Evolutionary conservation across 331 rosid genomes (phyloP).

Genomic region (Saraca asoca): DNA sequence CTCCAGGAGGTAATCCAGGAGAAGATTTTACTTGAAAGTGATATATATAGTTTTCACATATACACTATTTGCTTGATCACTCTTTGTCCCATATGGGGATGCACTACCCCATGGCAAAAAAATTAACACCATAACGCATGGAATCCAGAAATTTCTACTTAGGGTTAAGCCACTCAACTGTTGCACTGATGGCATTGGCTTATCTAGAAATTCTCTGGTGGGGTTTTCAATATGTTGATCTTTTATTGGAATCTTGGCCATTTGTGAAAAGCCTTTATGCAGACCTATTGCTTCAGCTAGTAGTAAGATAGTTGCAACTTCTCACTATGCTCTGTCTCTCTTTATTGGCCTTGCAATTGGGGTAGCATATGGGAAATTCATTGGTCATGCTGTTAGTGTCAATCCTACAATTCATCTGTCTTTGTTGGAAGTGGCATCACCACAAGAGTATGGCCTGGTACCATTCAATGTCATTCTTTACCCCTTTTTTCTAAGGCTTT

Average conservation of each 20-base stretch:
- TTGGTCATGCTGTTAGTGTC: slow-evolving; percentile 62
- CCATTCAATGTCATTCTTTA: slow-evolving; percentile 37
- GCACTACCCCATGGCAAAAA: too few relatives aligned
- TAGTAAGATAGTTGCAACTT: slow-evolving; percentile 84
- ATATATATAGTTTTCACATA: too few relatives aligned
- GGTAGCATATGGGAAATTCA: slow-evolving; percentile 86
- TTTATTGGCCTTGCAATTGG: slow-evolving; percentile 95
- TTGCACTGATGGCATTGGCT: slow-evolving; percentile 79
- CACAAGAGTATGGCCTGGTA: slow-evolving; percentile 98
- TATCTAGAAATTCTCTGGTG: slow-evolving; percentile 91
- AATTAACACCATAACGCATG: too few relatives aligned
- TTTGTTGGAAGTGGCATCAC: slow-evolving; percentile 86
- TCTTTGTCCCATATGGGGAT: too few relatives aligned
- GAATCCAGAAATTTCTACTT: slow-evolving; percentile 69
- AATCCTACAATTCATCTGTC: slow-evolving; percentile 62
- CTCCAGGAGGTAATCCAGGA: slow-evolving; percentile 68
- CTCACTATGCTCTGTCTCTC: slow-evolving; percentile 93
- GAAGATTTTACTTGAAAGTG: too few relatives aligned
- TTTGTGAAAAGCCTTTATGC: slow-evolving; percentile 68
- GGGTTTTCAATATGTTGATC: slow-evolving; percentile 94
- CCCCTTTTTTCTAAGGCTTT: slow-evolving; percentile 20
- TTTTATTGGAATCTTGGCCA: slow-evolving; percentile 86
- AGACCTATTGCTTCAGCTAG: slow-evolving; percentile 80
- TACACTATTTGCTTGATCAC: too few relatives aligned
- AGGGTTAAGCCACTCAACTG: slow-evolving; percentile 68